Evolutionary conservation across 768 basidiomycete species (phyloP).

Genomic region (Ramaria rubella): DNA sequence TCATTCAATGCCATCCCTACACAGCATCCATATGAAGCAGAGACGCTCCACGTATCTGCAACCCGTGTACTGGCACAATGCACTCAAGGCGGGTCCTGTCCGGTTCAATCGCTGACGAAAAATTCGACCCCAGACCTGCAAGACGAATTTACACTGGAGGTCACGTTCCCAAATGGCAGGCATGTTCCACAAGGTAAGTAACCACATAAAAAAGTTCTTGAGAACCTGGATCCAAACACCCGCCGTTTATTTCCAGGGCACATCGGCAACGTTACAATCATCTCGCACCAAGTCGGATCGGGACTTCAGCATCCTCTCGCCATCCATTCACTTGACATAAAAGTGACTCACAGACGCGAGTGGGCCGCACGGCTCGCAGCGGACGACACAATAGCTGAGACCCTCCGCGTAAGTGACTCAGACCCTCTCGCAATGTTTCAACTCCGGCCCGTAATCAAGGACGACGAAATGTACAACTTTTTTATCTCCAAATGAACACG

Average conservation of each 20-base stretch:
- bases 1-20: not conserved
- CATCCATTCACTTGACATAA: not conserved
- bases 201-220: not conserved
- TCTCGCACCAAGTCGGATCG: not conserved
- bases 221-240: not conserved
- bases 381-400: not conserved
- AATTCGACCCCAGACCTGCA: not conserved
- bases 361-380: not conserved
- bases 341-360: not conserved
- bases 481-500: not conserved
- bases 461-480: not conserved
- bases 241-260: not conserved
- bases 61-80: not conserved
- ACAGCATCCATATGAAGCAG: not conserved
- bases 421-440: not conserved
- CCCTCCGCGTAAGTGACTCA: not conserved
- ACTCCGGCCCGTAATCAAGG: not conserved
- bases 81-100: not conserved
- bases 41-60: not conserved
- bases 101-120: not conserved
- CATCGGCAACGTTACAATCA: not conserved
- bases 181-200: conserved; percentile 2
- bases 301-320: not conserved
- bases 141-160: not conserved
- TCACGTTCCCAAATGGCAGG: not conserved